Evolutionary conservation across 176 grass and related monocot genomes (phyloP), one percentile per base, ranked within the genome.

Genomic region (Oryza brachyantha): DNA sequence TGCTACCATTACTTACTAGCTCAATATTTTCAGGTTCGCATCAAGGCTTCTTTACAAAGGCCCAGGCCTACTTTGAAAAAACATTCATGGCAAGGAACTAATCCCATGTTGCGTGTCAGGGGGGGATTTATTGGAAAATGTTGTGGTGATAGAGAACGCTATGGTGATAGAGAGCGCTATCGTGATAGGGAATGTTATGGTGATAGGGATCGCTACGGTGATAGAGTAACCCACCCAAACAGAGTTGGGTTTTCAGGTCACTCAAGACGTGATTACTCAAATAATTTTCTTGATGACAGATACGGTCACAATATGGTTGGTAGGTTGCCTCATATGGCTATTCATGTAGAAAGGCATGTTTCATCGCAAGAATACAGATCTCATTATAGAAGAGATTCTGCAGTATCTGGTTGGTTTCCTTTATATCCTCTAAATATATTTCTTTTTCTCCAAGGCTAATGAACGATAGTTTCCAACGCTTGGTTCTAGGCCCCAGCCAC

Each of bases 1-100:
- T 52, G 13, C 48, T 74, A 36, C 39, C 14, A 14, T n/a, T 84
- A 24, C 73, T 73, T 50, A 35, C 28, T 70, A 61, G 39, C 10
- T 70, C 3, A 38, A 46, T 70, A 22, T 70, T 75, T 76, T 64
- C 39, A 91, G 88, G 29, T 87, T 71, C 66, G 38, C 19, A 70
- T 91, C 38, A 87, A 87, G 73, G 88, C 80, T 84, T 67, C 75
- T 76, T 80, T 87, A 60, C 87, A 89, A 84, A 89, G 87, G 46
- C 87, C 87, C 64, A 91, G 74, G 54, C 58, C 72, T 66, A 32
- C 75, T 80, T 87, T 84, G 29, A 91, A 77, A 38, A 87, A 84
- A 39, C 37, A 61, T 77, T 84, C 81, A 57, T 76, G 80, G 84
- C 81, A 86, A 80, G 61, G 80, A 32, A 66, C 38, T 65, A 63